Base-by-base conservation (phyloP, 1,139 yeast species). In the Chernovozyma aurita region DNA sequence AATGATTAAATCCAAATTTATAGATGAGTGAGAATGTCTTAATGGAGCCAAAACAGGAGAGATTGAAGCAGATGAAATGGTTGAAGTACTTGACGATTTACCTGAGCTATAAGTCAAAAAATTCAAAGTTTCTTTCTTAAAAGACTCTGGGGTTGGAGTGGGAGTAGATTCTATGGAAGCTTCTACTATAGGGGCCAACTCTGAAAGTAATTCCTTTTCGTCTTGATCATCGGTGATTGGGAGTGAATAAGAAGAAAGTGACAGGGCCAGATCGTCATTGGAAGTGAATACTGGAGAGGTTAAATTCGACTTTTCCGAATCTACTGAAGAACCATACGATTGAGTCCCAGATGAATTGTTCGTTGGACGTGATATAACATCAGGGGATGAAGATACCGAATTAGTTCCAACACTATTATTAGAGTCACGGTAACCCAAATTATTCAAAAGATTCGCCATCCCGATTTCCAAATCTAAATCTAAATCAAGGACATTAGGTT, bases 1-100 rank as follows among this genome's bases (percentile, higher is more conserved):
- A 43, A 80, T 78, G 24, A 80, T 67, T 1, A 68, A 54, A 53
- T 80, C 85, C 21, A 80, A 50, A 49, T 79, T 28, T 5, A 28
- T 15, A 7, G 13, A 11, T 12, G 18, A 6, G 6, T 25, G 34
- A 12, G 14, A 4, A 14, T 5, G 6, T 6, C 6, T 17, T 6
- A 24, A 7, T 8, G 33, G 30, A 11, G 33, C 16, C 15, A 39
- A 21, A 56, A 40, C 3, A 68, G 67, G 62, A 5, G 65, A 56
- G 30, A 21, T 26, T 14, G 37, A 33, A 9, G 25, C 25, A 7
- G 34, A 31, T n/a, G 40, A 37, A 13, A 32, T 3, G 24, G 47
- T 42, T 34, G 61, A 52, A 12, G 50, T 40, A 32, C 48, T 49
- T 2, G 61, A 48, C 7, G 57, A 47, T 33, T 52, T 45, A 16